A percentile compares a stretch with the other conserved stretches of the same genome.
Conservation (phyloP, 495 filamentous ascomycete genomes). For the Penicillium nucicola region DNA sequence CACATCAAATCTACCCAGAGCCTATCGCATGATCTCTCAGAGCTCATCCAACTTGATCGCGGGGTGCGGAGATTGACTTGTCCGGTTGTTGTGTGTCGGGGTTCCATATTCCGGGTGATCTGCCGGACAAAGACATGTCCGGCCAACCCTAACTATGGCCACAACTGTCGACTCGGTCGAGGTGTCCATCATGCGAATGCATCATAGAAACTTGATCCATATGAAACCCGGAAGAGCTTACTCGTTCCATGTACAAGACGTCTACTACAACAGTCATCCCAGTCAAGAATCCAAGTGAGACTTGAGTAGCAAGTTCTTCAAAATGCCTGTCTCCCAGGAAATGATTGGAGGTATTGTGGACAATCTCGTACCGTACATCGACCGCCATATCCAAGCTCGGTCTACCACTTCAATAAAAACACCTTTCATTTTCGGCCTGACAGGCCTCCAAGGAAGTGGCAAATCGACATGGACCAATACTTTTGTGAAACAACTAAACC, state of each 20-base stretch:
- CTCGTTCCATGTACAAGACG: too few relatives aligned
- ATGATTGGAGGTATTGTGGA: slow-evolving; percentile 2
- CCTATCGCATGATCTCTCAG: slow-evolving; percentile 4
- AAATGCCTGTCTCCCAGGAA: slow-evolving; percentile 6
- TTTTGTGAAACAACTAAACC: slow-evolving; percentile 3
- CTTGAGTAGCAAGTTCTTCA: neutral
- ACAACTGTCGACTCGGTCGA: too few relatives aligned
- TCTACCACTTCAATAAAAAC: slow-evolving; percentile 1
- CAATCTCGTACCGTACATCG: slow-evolving; percentile 4
- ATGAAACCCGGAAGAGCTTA: too few relatives aligned
- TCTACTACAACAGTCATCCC: too few relatives aligned
- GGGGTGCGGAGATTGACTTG: slow-evolving; percentile 13
- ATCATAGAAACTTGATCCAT: too few relatives aligned
- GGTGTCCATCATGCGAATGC: too few relatives aligned
- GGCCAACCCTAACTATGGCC: neutral
- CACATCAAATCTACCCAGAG: slow-evolving; percentile 3
- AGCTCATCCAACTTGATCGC: slow-evolving; percentile 1
- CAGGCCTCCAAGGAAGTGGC: slow-evolving; percentile 17
- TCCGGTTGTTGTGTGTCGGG: slow-evolving; percentile 2
- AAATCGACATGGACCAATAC: slow-evolving; percentile 18
- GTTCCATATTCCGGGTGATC: neutral
- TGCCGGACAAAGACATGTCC: slow-evolving; percentile 19
- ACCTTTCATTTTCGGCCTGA: slow-evolving; percentile 11
- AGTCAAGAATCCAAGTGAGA: neutral
- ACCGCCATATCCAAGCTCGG: neutral